A percentile compares a stretch with the other conserved stretches of the same genome.
These are phyloP conservation scores for Yamadazyma friedrichii DNA, from an alignment of 1,139 yeast species.

Conservation along the genomic window DNA sequence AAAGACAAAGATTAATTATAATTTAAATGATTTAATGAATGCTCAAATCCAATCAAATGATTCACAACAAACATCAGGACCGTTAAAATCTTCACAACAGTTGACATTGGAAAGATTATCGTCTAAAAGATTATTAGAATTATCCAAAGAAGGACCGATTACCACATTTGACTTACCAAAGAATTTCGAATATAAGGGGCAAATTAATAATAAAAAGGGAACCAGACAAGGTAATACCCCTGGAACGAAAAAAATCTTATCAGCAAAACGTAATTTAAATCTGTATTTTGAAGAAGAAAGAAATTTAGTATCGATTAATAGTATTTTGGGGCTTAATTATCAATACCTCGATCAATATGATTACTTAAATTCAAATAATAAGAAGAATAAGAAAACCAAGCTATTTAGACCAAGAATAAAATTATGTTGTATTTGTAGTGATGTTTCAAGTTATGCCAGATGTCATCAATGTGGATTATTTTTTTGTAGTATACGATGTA, in stretches of 20 bases:
- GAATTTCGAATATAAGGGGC: conserved; percentile 37
- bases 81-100: conserved; percentile 44
- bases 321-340: conserved; percentile 40
- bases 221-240: conserved; percentile 46
- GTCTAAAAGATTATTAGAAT: conserved; percentile 36
- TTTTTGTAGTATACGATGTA: conserved; percentile 43
- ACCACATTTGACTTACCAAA: conserved; percentile 42
- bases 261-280: conserved; percentile 46
- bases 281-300: conserved; percentile 50
- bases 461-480: conserved; percentile 43
- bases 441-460: conserved; percentile 37
- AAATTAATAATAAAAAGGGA: conserved; percentile 21
- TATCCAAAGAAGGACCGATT: conserved; percentile 32
- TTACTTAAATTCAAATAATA: conserved; percentile 16
- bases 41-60: conserved; percentile 42
- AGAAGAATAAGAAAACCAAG: conserved; percentile 16
- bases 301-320: conserved; percentile 41
- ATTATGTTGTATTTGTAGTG: conserved; percentile 47
- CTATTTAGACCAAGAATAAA: conserved; percentile 34
- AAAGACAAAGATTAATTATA: conserved; percentile 46
- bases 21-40: conserved; percentile 44
- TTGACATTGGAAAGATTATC: conserved; percentile 42
- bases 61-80: conserved; percentile 27
- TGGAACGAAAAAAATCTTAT: conserved; percentile 42
- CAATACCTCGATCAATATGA: conserved; percentile 41